Evolutionary conservation across 345 rosid genomes (phyloP).

Genomic region (Zanthoxylum bungeanum): DNA sequence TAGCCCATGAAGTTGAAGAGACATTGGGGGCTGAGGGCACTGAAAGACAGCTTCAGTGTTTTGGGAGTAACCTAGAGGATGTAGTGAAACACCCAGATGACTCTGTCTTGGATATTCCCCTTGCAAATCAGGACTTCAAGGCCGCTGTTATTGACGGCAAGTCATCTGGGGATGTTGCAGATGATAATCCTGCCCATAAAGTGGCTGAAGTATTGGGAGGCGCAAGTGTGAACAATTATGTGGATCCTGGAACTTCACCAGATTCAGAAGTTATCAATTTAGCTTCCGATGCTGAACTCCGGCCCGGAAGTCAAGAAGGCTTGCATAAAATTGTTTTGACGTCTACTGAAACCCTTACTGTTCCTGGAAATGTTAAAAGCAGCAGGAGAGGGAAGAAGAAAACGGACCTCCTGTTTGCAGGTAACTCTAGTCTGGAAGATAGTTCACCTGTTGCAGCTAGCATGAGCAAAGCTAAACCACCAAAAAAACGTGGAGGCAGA

Average conservation of each 20-base stretch:
- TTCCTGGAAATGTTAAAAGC: conserved; percentile 24
- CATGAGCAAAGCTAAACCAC: conserved; percentile 31
- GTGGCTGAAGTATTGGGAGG: conserved; percentile 38
- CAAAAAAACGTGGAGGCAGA: conserved; percentile 38
- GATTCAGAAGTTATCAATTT: conserved; percentile 95
- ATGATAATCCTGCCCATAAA: conserved; percentile 25
- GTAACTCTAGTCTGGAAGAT: conserved; percentile 28
- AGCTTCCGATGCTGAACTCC: conserved; percentile 53
- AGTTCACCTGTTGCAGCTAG: conserved; percentile 26
- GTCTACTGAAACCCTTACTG: conserved; percentile 29
- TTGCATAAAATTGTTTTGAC: conserved; percentile 33
- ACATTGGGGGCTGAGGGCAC: conserved; percentile 32
- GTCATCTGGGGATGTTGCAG: conserved; percentile 40
- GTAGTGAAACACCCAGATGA: conserved; percentile 24
- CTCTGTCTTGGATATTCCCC: conserved; percentile 25
- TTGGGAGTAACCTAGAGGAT: conserved; percentile 28
- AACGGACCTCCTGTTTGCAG: conserved; percentile 27
- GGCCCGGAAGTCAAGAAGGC: conserved; percentile 39
- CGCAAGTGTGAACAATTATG: conserved; percentile 38
- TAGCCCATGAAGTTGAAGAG: conserved; percentile 22
- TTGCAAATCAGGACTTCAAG: conserved; percentile 31
- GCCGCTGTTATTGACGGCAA: conserved; percentile 31
- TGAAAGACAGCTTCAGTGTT: conserved; percentile 20
- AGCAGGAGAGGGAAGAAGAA: conserved; percentile 52
- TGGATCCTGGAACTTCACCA: conserved; percentile 89